Evolutionary conservation across 2,329 filamentous ascomycete genomes (phyloP), one percentile per base, ranked within the genome.

Genomic region (Colletotrichum endophyticum): DNA sequence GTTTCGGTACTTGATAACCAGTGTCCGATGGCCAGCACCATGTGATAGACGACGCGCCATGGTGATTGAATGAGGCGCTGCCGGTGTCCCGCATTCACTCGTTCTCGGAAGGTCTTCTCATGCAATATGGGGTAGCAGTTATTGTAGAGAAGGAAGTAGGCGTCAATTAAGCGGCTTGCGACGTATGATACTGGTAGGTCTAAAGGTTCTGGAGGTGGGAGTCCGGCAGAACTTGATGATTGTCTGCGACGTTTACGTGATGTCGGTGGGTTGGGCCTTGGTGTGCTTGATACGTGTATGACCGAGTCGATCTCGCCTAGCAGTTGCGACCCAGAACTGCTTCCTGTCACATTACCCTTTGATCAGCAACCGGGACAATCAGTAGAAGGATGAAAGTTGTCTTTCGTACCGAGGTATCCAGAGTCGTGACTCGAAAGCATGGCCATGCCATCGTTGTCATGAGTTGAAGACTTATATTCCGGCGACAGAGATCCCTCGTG

Each of bases 51-150:
- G n/a, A 81, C 75, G 27, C 78, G 66, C 80, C 81, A 79, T 44
- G 71, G 28, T 25, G 61, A 70, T n/a, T 64, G 34, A 19, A 28
- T 64, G 6, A 70, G 25, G 3, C 67, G 70, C 22, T 73, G 73
- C 8, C 56, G 70, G 56, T 70, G 78, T 64, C 69, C 78, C n/a
- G 57, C 75, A 12, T 63, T 53, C 3, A 80, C 81, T 69, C 83
- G 80, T 8, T 82, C 85, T 16, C 87, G 83, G 73, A 89, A 89
- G 0, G 85, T 86, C 4, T 85, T 82, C 69, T 89, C 87, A 68
- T 89, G 86, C 3, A 89, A 78, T 9, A 89, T 83, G 0, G 87
- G 88, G 72, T 88, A 89, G 32, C 84, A 85, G 25, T 84, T 79
- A 76, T 89, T 87, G 77, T 87, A 88, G 22, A 85, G 80, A 2